Base-by-base conservation (phyloP, 495 filamentous ascomycete genomes). In the Penicillium cinerascens region DNA sequence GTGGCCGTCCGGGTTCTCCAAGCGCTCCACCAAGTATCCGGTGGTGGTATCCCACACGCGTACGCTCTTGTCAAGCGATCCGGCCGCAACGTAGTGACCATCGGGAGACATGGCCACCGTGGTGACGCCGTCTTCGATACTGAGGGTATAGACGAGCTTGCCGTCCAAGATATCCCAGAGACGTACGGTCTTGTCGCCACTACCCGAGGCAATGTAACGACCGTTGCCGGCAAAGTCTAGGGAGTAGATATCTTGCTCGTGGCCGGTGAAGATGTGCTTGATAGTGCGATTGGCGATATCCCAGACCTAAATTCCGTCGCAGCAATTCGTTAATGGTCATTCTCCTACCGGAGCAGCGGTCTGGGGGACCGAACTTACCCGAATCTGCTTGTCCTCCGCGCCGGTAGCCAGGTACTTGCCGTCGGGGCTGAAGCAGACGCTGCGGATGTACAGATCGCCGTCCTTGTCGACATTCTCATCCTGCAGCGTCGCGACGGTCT, bases 191-290 rank as follows among this genome's bases (percentile, higher is more conserved):
- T 89, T 80, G 64, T 95, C 90, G 46, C 90, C 89, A 69, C 87
- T 90, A 22, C 90, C 90, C 26, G 90, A 95, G 11, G 90, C 90
- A 58, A 95, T 95, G 52, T 87, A 88, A 39, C 87, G 87, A 8
- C 90, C 90, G 56, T 93, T 91, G 22, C 88, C 81, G 20, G 90
- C 87, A 59, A 93, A 95, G 59, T 95, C 90, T 9, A 95, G 77
- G n/a, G 88, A 92, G 67, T 95, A 95, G 54, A 95, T 95, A 52
- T 95, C 90, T 66, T 95, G 90, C 68, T 95, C 90, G 66, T 95
- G 90, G 18, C 90, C 90, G 26, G 78, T 70, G 70, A 95, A 93
- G 4, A 87, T 89, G 54, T 89, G 84, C 51, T 86, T 86, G 65
- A 95, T 95, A 7, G 79, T 82, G 44, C 86, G 80, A 22, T 72